Conservation (phyloP, 345 rosid species). For the Salix caprea region DNA sequence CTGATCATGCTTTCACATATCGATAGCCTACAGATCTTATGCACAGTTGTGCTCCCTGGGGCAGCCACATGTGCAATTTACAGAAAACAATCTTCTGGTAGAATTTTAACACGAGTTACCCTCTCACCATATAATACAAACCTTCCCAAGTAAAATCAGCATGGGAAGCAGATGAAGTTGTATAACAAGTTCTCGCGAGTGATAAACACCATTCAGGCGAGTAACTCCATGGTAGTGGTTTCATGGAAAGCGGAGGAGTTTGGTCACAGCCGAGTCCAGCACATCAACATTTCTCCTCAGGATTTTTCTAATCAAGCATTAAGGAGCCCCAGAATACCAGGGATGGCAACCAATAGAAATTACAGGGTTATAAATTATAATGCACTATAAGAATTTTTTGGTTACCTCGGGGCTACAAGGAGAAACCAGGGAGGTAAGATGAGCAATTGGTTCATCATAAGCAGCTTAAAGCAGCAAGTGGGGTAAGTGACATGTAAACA, state of each 20-base stretch:
- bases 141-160: background rate
- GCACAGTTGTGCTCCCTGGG: background rate
- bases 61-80: background rate
- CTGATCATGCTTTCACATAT: background rate
- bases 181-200: background rate
- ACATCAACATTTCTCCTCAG: constrained; percentile 79
- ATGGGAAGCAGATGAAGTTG: background rate
- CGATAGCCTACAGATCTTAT: background rate
- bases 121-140: background rate
- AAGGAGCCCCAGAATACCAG: constrained; percentile 35
- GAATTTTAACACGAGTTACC: background rate
- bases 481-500: background rate
- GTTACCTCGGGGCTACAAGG: background rate
- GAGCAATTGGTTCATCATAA: background rate
- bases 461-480: background rate
- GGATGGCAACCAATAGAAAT: background rate
- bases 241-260: constrained; percentile 53
- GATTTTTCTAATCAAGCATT: constrained; percentile 48
- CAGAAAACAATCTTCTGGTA: background rate
- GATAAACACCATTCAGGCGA: background rate
- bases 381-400: too few species aligned
- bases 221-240: background rate
- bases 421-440: background rate
- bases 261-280: constrained; percentile 74
- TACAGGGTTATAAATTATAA: background rate